Percentiles rank a stretch among this genome's conserved stretches.
phyloP scores from a whole-genome alignment of 2,329 filamentous ascomycete genomes.

The Cladophialophora carrionii region DNA sequence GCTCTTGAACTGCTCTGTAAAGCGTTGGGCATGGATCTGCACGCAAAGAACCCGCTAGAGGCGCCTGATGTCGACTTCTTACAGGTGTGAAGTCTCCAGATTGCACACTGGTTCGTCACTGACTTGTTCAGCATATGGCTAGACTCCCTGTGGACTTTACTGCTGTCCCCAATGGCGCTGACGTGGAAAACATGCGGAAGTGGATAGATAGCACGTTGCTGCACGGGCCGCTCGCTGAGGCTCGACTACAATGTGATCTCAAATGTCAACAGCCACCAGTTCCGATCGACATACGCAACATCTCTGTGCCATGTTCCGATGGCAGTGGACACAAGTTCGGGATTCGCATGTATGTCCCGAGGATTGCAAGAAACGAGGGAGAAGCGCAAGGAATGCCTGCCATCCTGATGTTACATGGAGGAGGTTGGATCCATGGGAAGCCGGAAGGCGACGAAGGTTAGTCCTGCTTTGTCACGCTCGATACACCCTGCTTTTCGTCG shows the following conservation, averaged over 20 bases:
- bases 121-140: constrained; percentile 18
- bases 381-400: constrained; percentile 6
- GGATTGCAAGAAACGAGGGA: not conserved
- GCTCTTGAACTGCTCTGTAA: constrained; percentile 8
- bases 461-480: not conserved
- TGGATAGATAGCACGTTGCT: constrained; percentile 18
- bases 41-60: constrained; percentile 9
- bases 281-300: constrained; percentile 4
- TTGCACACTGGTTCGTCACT: not conserved
- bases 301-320: constrained; percentile 14
- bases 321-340: not conserved
- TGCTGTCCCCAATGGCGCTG: constrained; percentile 3
- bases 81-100: constrained; percentile 3
- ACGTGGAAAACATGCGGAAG: constrained; percentile 19
- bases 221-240: constrained; percentile 10
- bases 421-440: constrained; percentile 27
- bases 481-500: not conserved
- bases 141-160: constrained; percentile 13
- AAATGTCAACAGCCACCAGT: constrained; percentile 5
- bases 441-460: constrained; percentile 20
- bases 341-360: not conserved
- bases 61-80: constrained; percentile 17
- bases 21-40: constrained; percentile 3
- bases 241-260: constrained; percentile 1
- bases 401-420: constrained; percentile 22